Base-by-base conservation (phyloP, 2,329 filamentous ascomycete species). In the Thelonectria olida region DNA sequence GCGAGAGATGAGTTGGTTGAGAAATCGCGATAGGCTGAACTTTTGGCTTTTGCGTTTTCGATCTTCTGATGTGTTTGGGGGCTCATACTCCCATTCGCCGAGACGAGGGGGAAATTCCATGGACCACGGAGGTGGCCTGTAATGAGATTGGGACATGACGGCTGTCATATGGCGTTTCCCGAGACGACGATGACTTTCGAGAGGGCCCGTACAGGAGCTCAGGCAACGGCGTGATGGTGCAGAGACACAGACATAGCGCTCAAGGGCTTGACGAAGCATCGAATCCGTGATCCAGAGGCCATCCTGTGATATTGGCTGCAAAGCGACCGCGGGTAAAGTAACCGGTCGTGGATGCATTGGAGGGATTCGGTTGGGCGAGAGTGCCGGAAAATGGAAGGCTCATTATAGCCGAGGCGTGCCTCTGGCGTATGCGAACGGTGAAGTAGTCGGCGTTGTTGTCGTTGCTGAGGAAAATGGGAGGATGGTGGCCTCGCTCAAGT, bases 151-250 rank as follows among this genome's bases (percentile, higher is more conserved):
- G 23, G 81, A 78, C 55, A 82, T 75, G 59, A 85, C 72, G 52
- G 80, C 84, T 19, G 81, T 84, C 79, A 88, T 85, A 52, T 80
- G 81, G 56, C 85, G 81, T 70, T 80, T 85, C 34, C 84, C 84
- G 19, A 82, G 68, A 7, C 85, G 80, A 27, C 82, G 83, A 27
- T 83, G 81, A 68, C 79, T 82, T 73, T 88, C 86, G 63, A 88
- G 76, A 1, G 85, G 85, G 0, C 85, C 85, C 0, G 83, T 82
- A 7, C 81, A 77, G 23, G 81, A 83, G 67, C 77, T 79, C 12
- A 81, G 63, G 27, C 61, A 67, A 48, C 79, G 73, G 22, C 64
- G 62, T 5, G 69, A 52, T 10, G 58, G 54, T 6, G 58, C 15
- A n/a, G 58, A 60, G 7, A 63, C 47, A 19, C 69, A 70, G n/a